Percentiles rank a stretch among this genome's conserved stretches.
Evolutionary conservation across 139 green algal genomes (phyloP).

Genomic region (Tetratostichococcus sp.): DNA sequence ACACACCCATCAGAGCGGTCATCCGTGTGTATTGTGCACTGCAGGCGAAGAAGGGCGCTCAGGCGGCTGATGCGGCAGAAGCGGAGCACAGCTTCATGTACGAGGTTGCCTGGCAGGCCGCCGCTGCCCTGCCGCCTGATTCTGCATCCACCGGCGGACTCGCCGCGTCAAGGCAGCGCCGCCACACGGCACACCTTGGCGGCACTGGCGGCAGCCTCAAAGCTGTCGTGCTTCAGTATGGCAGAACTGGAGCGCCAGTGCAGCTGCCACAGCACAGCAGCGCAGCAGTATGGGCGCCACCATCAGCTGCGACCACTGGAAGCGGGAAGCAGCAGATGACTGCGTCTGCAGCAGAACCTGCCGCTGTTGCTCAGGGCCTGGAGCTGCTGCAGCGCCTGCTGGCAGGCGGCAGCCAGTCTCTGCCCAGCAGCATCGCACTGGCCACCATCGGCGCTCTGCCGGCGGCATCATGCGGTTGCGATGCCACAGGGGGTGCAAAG

Average conservation of each 20-base stretch:
- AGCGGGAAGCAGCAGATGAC: not conserved
- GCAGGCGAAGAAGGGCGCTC: not conserved
- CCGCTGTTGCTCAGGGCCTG: not conserved
- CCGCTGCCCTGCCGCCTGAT: not conserved
- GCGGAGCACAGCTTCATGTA: slow-evolving; percentile 12
- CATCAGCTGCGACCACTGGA: too few relatives aligned
- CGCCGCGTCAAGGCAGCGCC: too few relatives aligned
- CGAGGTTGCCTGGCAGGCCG: slow-evolving; percentile 7
- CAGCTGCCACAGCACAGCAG: too few relatives aligned
- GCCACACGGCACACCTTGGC: too few relatives aligned
- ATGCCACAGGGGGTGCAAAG: not conserved
- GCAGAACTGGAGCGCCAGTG: too few relatives aligned
- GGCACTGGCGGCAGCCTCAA: too few relatives aligned
- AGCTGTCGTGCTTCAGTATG: too few relatives aligned
- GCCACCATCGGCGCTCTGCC: not conserved
- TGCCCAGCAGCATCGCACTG: not conserved
- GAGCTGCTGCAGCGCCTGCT: slow-evolving; percentile 15
- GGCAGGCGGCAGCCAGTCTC: not conserved
- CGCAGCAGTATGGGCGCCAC: too few relatives aligned
- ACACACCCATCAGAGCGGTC: too few relatives aligned
- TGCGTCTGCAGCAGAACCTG: not conserved
- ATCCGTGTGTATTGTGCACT: not conserved
- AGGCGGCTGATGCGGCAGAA: not conserved
- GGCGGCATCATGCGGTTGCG: not conserved
- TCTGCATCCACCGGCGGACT: not conserved